Evolutionary conservation across 1,139 yeast species (phyloP), one percentile per base, ranked within the genome.

Genomic region (Scheffersomyces cryptocercus): DNA sequence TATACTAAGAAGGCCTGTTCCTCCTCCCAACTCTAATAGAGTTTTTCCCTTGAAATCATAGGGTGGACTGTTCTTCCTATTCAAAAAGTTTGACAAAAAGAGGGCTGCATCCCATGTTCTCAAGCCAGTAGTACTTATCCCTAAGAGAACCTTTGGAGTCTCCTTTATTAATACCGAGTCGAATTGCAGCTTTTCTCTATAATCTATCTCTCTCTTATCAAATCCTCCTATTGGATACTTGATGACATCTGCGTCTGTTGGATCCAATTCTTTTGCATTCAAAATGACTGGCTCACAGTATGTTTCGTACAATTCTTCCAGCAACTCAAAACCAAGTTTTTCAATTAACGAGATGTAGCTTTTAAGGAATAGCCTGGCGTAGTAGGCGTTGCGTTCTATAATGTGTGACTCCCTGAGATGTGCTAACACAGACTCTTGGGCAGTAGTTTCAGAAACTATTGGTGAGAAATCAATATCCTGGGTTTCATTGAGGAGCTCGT

Each of bases 91-190:
- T 7, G 84, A 67, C 13, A 90, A 65, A 46, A 72, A 88, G n/a
- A 88, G 53, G 0, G 96, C 87, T 0, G 97, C 97, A 59, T 89
- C 97, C 98, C 98, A 91, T 0, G 98, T 91, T 36, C 97, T 69
- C 45, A 82, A 67, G 0, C 98, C 98, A 0, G 98, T 91, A 1
- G 96, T 85, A 6, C 95, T 96, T 28, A 68, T 61, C 0, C 89
- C 89, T 13, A 88, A 78, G 9, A 88, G 79, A 39, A 87, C 50
- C 44, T 75, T 70, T 0, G 91, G 95, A 0, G 79, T 73, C 55
- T 87, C 95, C 43, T 67, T 66, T 3, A 85, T 77, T 14, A 20
- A 20, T 3, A 15, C 35, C 16, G 35, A 31, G 20, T 31, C 12
- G n/a, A 31, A 31, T 5, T 1, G 26, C 8, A 20, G 26, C 8